Percentiles rank a stretch among this genome's conserved stretches.
phyloP scores from a whole-genome alignment of 495 filamentous ascomycete genomes.

The Hypoxylon intermedium region DNA sequence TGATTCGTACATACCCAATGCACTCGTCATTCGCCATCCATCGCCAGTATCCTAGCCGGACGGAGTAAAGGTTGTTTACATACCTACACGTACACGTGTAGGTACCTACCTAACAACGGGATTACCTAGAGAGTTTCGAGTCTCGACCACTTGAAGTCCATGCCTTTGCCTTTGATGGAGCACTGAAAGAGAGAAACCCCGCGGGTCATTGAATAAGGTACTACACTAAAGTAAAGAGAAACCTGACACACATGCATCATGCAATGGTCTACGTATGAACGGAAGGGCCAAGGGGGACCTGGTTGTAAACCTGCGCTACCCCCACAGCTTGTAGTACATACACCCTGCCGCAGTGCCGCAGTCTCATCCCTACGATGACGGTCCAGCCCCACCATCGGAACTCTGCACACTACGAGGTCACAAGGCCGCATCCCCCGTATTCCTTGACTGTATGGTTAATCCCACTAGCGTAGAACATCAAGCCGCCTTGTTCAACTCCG shows the following conservation, averaged over 20 bases:
- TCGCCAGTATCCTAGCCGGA: conserved; percentile 7
- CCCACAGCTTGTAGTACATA: conserved; percentile 29
- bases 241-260: conserved; percentile 9
- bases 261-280: conserved; percentile 12
- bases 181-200: conserved; percentile 20
- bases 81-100: not conserved
- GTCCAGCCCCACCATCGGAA: conserved; percentile 21
- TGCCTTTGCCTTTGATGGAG: conserved; percentile 13
- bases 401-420: not conserved
- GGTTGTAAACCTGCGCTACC: conserved; percentile 19
- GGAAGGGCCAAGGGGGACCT: not conserved
- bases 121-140: too few species aligned
- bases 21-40: conserved; percentile 9
- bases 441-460: conserved; percentile 24
- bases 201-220: conserved; percentile 17
- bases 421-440: conserved; percentile 3
- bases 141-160: too few species aligned
- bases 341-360: not conserved
- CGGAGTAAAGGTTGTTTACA: conserved; percentile 3
- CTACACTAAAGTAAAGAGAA: conserved; percentile 19
- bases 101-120: too few species aligned
- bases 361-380: conserved; percentile 18
- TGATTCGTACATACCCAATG: not conserved
- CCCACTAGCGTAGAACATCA: conserved; percentile 23
- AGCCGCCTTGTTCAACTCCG: conserved; percentile 18